Evolutionary conservation across 306 rosid genomes (phyloP).

Genomic region (Delonix regia): DNA sequence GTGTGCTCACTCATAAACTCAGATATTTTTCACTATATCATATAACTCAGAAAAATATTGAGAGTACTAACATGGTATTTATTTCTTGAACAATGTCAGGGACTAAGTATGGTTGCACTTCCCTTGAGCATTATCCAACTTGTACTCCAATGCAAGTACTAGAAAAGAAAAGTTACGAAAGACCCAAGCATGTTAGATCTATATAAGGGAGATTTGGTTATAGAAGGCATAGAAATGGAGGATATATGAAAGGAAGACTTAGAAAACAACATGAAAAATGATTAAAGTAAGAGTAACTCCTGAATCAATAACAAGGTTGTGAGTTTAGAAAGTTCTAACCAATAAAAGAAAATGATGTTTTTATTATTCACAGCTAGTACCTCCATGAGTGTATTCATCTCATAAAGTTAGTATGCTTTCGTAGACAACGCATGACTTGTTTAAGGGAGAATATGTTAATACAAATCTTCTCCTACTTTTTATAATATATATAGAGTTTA

Average conservation of each 20-base stretch:
- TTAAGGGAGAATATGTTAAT: background rate
- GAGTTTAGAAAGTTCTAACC: slow-evolving; percentile 9
- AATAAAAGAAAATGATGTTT: background rate
- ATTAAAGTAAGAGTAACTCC: slow-evolving; percentile 30
- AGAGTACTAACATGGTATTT: slow-evolving; percentile 14
- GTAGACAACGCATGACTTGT: background rate
- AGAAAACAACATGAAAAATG: slow-evolving; percentile 36
- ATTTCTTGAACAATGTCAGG: slow-evolving; percentile 39
- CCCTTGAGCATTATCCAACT: slow-evolving; percentile 73
- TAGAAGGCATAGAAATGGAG: slow-evolving; percentile 41
- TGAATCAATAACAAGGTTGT: slow-evolving; percentile 27
- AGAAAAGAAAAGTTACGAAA: slow-evolving; percentile 43
- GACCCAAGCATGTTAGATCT: slow-evolving; percentile 38
- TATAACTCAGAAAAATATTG: background rate
- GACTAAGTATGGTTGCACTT: slow-evolving; percentile 69
- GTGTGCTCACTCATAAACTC: slow-evolving; percentile 55
- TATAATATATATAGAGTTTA: background rate
- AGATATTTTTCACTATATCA: background rate
- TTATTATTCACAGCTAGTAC: background rate
- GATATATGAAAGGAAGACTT: slow-evolving; percentile 19
- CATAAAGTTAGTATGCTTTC: background rate
- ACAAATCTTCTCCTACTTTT: background rate
- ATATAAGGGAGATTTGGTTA: slow-evolving; percentile 44
- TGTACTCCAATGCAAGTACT: slow-evolving; percentile 65
- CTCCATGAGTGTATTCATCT: slow-evolving; percentile 18